Evolutionary conservation across 805 yeast species (phyloP).

Genomic region (Cephaloascus fragrans): DNA sequence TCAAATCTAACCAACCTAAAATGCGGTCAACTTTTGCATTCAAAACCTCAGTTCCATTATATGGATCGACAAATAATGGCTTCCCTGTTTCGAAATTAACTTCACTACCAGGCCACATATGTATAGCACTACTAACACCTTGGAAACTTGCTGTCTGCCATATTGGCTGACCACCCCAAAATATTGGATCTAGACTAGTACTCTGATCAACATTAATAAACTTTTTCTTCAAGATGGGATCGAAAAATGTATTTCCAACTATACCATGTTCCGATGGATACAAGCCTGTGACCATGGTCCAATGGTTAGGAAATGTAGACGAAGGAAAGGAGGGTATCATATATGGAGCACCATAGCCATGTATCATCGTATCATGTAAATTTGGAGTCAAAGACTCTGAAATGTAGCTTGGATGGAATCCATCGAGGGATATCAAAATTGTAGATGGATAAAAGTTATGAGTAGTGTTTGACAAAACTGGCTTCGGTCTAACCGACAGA

Average conservation of each 20-base stretch:
- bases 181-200: slow-evolving; percentile 42
- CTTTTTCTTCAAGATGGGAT: slow-evolving; percentile 40
- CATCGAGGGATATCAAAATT: slow-evolving; percentile 71
- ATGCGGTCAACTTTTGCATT: slow-evolving; percentile 49
- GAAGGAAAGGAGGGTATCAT: slow-evolving; percentile 87
- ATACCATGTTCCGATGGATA: slow-evolving; percentile 82
- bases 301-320: slow-evolving; percentile 85
- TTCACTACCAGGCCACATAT: slow-evolving; percentile 96
- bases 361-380: slow-evolving; percentile 44
- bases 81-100: slow-evolving; percentile 43
- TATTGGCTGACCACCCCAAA: slow-evolving; percentile 89
- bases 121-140: slow-evolving; percentile 62
- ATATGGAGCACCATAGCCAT: slow-evolving; percentile 61
- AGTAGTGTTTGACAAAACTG: slow-evolving; percentile 47
- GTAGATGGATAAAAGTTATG: slow-evolving; percentile 71
- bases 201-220: slow-evolving; percentile 56
- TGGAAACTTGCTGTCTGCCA: slow-evolving; percentile 71
- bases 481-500: slow-evolving; percentile 6
- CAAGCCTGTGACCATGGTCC: slow-evolving; percentile 83
- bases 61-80: slow-evolving; percentile 50
- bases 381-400: slow-evolving; percentile 60
- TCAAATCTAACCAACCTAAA: slow-evolving; percentile 57
- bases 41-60: slow-evolving; percentile 53
- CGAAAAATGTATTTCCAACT: slow-evolving; percentile 73
- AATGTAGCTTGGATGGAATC: slow-evolving; percentile 86